A percentile compares a stretch with the other conserved stretches of the same genome.
phyloP scores from a whole-genome alignment of 2,329 filamentous ascomycete species.

The Talaromyces sp. region DNA sequence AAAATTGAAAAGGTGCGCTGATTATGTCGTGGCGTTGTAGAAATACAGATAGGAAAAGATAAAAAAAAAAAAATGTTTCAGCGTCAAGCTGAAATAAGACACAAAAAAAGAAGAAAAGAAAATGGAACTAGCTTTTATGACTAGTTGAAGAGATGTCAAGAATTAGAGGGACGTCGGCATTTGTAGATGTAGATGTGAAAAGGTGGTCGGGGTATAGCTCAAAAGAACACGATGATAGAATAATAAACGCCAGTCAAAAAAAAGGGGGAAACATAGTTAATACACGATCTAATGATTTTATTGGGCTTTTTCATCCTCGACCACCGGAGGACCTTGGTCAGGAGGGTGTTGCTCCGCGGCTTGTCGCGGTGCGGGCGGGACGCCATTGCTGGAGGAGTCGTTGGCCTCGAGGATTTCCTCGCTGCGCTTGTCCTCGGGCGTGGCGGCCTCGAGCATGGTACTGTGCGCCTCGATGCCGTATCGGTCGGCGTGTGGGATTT shows the following conservation, averaged over 20 bases:
- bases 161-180: neutral
- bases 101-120: neutral
- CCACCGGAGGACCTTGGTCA: conserved; percentile 1
- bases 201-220: neutral
- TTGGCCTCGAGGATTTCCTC: conserved; percentile 25
- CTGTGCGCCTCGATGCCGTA: conserved; percentile 57
- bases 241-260: neutral
- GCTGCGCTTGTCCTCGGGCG: conserved; percentile 26
- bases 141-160: neutral
- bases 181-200: neutral
- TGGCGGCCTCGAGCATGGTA: conserved; percentile 57
- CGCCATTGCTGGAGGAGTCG: conserved; percentile 8
- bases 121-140: neutral
- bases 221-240: neutral
- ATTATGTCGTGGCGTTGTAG: neutral
- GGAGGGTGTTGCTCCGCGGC: conserved; percentile 21
- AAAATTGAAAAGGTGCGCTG: neutral
- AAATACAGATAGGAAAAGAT: neutral
- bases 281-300: neutral
- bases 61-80: neutral
- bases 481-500: conserved; percentile 53
- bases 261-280: neutral
- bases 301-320: conserved; percentile 7
- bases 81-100: neutral
- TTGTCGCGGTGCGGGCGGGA: conserved; percentile 21